Evolutionary conservation across 352 stramenopile genomes (phyloP).

Genomic region (Stramenopiles sp.): DNA sequence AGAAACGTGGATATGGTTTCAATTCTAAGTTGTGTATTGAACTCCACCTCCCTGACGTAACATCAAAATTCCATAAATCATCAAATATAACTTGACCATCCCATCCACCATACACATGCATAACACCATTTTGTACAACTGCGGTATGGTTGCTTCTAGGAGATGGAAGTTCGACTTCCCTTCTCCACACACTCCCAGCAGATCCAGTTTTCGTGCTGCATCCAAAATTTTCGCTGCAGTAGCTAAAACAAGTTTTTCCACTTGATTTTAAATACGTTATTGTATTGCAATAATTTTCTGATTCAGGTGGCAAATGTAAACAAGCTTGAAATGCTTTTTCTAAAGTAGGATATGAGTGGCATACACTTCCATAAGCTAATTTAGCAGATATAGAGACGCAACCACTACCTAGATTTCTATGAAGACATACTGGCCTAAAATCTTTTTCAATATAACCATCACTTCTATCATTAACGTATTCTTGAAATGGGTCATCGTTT

Average conservation of each 20-base stretch:
- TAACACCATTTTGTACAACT: neutral
- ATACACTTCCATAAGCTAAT: too few species aligned
- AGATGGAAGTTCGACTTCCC: too few species aligned
- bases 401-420: neutral
- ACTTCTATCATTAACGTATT: neutral
- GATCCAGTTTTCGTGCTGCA: too few species aligned
- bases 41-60: neutral
- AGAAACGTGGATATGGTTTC: neutral
- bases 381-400: neutral
- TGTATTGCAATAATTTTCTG: too few species aligned
- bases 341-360: too few species aligned
- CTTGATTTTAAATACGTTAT: too few species aligned
- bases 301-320: too few species aligned
- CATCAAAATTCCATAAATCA: neutral
- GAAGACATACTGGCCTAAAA: neutral
- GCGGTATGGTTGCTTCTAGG: neutral
- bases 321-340: too few species aligned
- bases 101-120: neutral
- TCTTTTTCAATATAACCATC: neutral
- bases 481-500: neutral
- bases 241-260: too few species aligned
- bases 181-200: neutral
- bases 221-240: too few species aligned
- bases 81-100: neutral
- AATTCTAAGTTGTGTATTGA: neutral